Base-by-base conservation (phyloP, 768 basidiomycete species). In the Gautieria morchelliformis region DNA sequence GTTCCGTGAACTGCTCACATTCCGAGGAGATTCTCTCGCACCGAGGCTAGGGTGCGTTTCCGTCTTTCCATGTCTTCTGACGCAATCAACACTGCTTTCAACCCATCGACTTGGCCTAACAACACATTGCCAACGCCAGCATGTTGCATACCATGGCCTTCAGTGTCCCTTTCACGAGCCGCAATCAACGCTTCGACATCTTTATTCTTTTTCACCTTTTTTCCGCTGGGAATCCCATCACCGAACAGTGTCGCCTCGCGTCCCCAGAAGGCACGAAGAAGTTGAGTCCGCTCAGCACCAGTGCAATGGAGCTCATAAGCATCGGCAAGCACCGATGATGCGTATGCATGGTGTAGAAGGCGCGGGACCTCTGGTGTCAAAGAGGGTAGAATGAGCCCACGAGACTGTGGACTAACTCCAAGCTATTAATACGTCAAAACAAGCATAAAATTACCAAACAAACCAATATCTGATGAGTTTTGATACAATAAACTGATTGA, bases 261-360 rank as follows among this genome's bases (percentile, higher is more conserved):
- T 14, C 93, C 93, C 62, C 93, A 97, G 61, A 96, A 92, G 59
- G 93, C 90, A 17, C 86, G 81, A 6, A 95, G 72, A 5, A 97
- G 75, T 20, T 91, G 73, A 0, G 85, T 79, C 19, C 90, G 81
- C 64, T 95, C 92, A 62, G 88, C 89, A 1, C 89, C 83, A 52
- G 92, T 91, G 7, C 86, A 79, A 64, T 92, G 88, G 0, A 94
- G 78, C 66, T 94, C 93, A 64, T 87, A 97, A 0, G 91, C 80
- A 64, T 95, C 93, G 1, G 92, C 87, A 11, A 97, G 75, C 8
- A 92, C 85, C 3, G 81, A 76, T 1, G 89, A 82, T 0, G 93
- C 91, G 59, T 95, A 88, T 4, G 87, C 79, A 67, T 96, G 93
- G 14, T 90, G 76, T 7, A 97, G 75, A 47, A 96, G 76, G 7